These are phyloP conservation scores for Rhodotorula sp. DNA, from an alignment of 1,284 basidiomycete genomes.

Conservation along the genomic window DNA sequence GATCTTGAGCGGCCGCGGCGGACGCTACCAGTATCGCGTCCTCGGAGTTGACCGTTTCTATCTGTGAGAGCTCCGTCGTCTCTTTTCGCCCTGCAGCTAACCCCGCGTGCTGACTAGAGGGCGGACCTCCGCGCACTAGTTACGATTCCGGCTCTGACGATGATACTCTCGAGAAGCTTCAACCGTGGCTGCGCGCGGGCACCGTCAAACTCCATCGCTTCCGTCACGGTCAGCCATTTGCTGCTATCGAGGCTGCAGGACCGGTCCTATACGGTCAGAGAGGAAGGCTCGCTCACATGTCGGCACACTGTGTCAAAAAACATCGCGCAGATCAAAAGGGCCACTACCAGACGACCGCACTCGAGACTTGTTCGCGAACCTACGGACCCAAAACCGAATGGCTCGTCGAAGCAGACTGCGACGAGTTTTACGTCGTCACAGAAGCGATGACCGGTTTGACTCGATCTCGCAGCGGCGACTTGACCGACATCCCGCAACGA, in stretches of 20 bases:
- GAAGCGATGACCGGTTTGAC: background rate
- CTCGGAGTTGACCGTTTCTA: slow-evolving; percentile 20
- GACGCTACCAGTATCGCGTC: slow-evolving; percentile 4
- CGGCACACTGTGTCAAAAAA: background rate
- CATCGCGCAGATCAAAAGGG: slow-evolving; percentile 3
- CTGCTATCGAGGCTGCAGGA: background rate
- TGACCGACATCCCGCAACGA: background rate
- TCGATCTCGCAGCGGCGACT: background rate
- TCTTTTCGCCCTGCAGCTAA: background rate
- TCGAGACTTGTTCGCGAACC: slow-evolving; percentile 11
- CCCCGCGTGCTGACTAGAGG: background rate
- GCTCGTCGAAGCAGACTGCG: slow-evolving; percentile 18
- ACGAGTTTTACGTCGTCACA: slow-evolving; percentile 21
- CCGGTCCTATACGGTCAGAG: too few relatives aligned
- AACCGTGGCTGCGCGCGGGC: slow-evolving; percentile 13
- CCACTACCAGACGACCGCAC: slow-evolving; percentile 15
- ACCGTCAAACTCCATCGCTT: slow-evolving; percentile 15
- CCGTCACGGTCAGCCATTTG: background rate
- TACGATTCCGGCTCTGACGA: slow-evolving; percentile 17
- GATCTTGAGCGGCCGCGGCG: too few relatives aligned
- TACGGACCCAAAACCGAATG: slow-evolving; percentile 10
- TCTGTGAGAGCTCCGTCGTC: background rate
- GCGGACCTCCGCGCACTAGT: background rate
- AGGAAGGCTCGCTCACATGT: too few relatives aligned
- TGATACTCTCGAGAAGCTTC: slow-evolving; percentile 5